A percentile compares a stretch with the other conserved stretches of the same genome.
Conservation (phyloP, 2,329 filamentous ascomycete species). For the Dactylonectria macrodidyma region DNA sequence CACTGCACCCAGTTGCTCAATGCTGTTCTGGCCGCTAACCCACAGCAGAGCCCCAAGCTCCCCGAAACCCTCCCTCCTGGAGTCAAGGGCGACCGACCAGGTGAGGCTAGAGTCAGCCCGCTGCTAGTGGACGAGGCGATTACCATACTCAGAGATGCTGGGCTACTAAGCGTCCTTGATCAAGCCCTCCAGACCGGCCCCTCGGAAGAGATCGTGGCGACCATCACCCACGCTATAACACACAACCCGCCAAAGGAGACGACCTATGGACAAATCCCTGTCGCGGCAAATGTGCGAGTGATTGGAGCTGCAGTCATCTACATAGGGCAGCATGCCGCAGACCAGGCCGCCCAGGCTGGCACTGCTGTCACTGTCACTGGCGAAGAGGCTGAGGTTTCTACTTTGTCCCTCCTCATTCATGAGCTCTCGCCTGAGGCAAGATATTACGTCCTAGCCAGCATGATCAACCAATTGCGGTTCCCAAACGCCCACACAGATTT, state of each 20-base stretch:
- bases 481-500: constrained; percentile 93
- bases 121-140: constrained; percentile 75
- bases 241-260: constrained; percentile 71
- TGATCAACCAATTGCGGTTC: constrained; percentile 93
- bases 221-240: constrained; percentile 82
- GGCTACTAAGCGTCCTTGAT: constrained; percentile 73
- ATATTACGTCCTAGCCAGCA: constrained; percentile 87
- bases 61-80: constrained; percentile 69
- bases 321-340: constrained; percentile 81
- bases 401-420: constrained; percentile 83
- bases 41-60: constrained; percentile 78
- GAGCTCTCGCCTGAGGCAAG: constrained; percentile 83
- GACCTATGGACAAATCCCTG: constrained; percentile 75
- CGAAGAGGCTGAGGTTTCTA: constrained; percentile 71
- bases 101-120: constrained; percentile 80
- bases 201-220: constrained; percentile 81
- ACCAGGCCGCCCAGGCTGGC: constrained; percentile 70
- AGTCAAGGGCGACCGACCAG: constrained; percentile 82
- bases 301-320: constrained; percentile 89
- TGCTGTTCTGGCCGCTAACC: constrained; percentile 86
- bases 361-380: constrained; percentile 66
- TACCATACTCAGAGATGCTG: constrained; percentile 66
- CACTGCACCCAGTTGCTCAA: constrained; percentile 92
- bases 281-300: constrained; percentile 78
- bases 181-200: constrained; percentile 73